Percentiles rank a stretch among this genome's conserved stretches.
Evolutionary conservation across 768 basidiomycete genomes (phyloP).

Genomic region (Pisolithus marmoratus): DNA sequence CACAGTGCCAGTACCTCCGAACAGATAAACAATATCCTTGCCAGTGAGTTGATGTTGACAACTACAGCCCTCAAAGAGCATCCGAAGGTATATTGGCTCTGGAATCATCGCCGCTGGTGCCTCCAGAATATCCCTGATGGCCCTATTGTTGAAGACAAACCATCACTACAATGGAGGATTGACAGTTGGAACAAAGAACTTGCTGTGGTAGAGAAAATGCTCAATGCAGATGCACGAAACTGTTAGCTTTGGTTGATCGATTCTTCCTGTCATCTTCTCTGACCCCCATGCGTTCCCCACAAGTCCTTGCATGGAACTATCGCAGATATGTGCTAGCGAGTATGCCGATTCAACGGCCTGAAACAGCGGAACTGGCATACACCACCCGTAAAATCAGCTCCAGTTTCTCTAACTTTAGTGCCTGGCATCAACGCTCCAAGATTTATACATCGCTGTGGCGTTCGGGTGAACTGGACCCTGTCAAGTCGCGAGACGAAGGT

Average conservation of each 20-base stretch:
- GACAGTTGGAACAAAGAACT: slow-evolving; percentile 83
- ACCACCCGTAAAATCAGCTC: slow-evolving; percentile 87
- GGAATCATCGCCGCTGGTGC: slow-evolving; percentile 97
- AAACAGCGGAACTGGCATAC: slow-evolving; percentile 71
- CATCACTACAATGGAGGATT: slow-evolving; percentile 65
- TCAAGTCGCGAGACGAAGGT: slow-evolving; percentile 67
- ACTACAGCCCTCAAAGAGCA: slow-evolving; percentile 73
- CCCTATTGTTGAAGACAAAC: slow-evolving; percentile 42
- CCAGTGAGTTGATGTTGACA: slow-evolving; percentile 75
- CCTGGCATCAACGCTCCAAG: slow-evolving; percentile 97
- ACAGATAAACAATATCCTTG: slow-evolving; percentile 57
- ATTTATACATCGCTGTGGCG: slow-evolving; percentile 65
- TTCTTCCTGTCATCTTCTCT: background rate
- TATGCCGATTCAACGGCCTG: slow-evolving; percentile 54
- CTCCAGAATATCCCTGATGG: slow-evolving; percentile 79
- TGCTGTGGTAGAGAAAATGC: slow-evolving; percentile 85
- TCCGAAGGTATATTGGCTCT: slow-evolving; percentile 98
- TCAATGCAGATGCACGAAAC: slow-evolving; percentile 86
- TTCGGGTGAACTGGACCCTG: slow-evolving; percentile 44
- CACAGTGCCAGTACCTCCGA: slow-evolving; percentile 45
- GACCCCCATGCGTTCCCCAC: background rate
- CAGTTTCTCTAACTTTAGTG: slow-evolving; percentile 97
- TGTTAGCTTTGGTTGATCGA: slow-evolving; percentile 48
- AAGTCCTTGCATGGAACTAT: slow-evolving; percentile 96
- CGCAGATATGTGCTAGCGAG: slow-evolving; percentile 76